Base-by-base conservation (phyloP, 345 rosid species). In the Eucalyptus tenuipes region DNA sequence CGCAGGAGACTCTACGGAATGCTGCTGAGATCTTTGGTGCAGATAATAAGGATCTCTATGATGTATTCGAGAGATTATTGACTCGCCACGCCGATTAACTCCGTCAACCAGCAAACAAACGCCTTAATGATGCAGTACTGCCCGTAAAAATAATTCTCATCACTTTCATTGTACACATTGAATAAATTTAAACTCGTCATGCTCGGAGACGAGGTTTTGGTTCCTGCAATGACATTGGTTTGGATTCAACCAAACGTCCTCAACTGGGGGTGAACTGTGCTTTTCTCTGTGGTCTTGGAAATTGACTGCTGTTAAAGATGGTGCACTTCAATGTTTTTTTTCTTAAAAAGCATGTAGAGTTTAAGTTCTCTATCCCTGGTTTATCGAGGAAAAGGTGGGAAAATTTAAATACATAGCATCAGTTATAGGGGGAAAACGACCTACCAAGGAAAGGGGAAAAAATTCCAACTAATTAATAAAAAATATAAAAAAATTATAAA, bases 11-110 rank as follows among this genome's bases (percentile, higher is more conserved):
- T 31, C 93, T 96, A 45, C 87, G 95, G 93, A 97, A 97, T 89
- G 97, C 96, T 25, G 98, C 95, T 27, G 98, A 95, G 93, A 96
- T 97, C 86, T 96, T 97, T 84, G 97, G 99, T 61, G 45, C 92
- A 7, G 99, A 96, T 66, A 95, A 96, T 91, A 96, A 94, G 91
- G 99, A 96, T 86, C 98, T 97, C 45, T 97, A 91, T 86, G 89
- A 90, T 13, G 91, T 96, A 88, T 97, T 97, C 61, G 99, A 96
- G 90, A 98, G 97, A 31, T 89, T 97, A 88, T 95, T 97, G 91
- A 93, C 95, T 31, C 97, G 97, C 5, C 95, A 91, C n/a, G 92
- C 91, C 86, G 98, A 94, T 49, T 94, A 90, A 92, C 45, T 75
- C 9, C 27, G 2, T 75, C 47, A 7, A 75, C 47, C 8, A 24